Evolutionary conservation across 192 early-diverging fungal genomes (phyloP).

Genomic region (Rhizophagus prolifer): DNA sequence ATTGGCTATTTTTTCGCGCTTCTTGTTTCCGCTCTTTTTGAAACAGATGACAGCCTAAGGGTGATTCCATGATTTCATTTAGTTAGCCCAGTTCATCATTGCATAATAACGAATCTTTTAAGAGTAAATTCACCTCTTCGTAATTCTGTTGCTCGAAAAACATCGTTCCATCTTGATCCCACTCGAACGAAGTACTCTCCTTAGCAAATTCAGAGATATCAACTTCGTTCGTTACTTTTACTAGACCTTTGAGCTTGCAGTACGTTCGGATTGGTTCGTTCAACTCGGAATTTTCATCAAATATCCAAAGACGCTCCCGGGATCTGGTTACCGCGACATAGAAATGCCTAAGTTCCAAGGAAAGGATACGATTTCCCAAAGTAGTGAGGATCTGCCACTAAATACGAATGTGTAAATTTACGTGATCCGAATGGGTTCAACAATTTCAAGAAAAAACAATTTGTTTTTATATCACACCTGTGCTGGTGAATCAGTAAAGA

Average conservation of each 20-base stretch:
- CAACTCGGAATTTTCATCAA: slow-evolving; percentile 12
- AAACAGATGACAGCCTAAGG: slow-evolving; percentile 15
- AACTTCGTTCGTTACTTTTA: neutral
- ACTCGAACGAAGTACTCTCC: neutral
- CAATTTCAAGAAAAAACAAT: too few relatives aligned
- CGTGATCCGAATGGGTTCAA: too few relatives aligned
- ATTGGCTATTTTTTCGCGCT: neutral
- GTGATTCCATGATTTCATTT: neutral
- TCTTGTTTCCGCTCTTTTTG: neutral
- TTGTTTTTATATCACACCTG: too few relatives aligned
- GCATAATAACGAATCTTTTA: neutral
- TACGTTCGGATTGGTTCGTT: slow-evolving; percentile 4
- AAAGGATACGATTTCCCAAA: neutral
- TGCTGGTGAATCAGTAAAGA: slow-evolving; percentile 8
- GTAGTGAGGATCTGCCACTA: slow-evolving; percentile 19
- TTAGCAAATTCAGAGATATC: neutral
- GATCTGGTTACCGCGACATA: slow-evolving; percentile 27
- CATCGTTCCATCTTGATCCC: neutral
- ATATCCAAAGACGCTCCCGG: slow-evolving; percentile 20
- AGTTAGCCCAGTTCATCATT: neutral
- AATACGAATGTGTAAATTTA: too few relatives aligned
- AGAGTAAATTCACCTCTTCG: slow-evolving; percentile 4
- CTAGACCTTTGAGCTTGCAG: slow-evolving; percentile 5
- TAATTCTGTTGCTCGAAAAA: slow-evolving; percentile 5
- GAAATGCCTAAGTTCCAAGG: slow-evolving; percentile 17